phyloP scores from a whole-genome alignment of 257 asterid genomes.

The Fraxinus cuspidata region DNA sequence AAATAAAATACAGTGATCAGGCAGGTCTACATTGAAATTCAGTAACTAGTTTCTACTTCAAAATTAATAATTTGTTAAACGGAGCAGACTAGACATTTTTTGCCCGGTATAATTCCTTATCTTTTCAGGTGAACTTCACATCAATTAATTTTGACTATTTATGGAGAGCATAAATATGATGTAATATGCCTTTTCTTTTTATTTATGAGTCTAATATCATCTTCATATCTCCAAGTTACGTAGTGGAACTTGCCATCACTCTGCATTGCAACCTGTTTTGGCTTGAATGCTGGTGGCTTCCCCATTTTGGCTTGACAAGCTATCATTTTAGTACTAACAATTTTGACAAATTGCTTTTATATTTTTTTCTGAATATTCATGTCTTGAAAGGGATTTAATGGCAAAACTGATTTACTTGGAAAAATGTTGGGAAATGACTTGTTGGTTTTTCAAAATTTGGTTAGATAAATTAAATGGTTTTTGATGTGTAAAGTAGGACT shows the following conservation, averaged over 20 bases:
- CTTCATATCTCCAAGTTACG: background rate
- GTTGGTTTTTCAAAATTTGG: background rate
- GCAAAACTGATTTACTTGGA: constrained; percentile 12
- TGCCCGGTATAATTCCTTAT: background rate
- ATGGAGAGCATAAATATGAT: background rate
- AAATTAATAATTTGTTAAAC: background rate
- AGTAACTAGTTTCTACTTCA: background rate
- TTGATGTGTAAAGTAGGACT: constrained; percentile 22
- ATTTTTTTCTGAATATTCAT: background rate
- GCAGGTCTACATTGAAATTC: background rate
- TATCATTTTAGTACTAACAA: background rate
- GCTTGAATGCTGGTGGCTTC: background rate
- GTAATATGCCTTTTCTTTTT: background rate
- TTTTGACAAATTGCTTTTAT: background rate
- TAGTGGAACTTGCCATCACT: background rate
- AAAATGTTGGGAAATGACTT: constrained; percentile 7
- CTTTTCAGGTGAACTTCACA: background rate
- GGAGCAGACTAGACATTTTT: background rate
- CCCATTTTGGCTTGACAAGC: background rate
- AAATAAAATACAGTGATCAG: background rate
- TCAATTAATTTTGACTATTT: background rate
- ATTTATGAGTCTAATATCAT: background rate
- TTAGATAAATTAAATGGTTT: constrained; percentile 17
- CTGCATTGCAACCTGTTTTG: background rate
- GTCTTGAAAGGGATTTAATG: constrained; percentile 8